Conservation (phyloP, 202 grass and related monocot genomes). For the Schoenoplectus triqueter region DNA sequence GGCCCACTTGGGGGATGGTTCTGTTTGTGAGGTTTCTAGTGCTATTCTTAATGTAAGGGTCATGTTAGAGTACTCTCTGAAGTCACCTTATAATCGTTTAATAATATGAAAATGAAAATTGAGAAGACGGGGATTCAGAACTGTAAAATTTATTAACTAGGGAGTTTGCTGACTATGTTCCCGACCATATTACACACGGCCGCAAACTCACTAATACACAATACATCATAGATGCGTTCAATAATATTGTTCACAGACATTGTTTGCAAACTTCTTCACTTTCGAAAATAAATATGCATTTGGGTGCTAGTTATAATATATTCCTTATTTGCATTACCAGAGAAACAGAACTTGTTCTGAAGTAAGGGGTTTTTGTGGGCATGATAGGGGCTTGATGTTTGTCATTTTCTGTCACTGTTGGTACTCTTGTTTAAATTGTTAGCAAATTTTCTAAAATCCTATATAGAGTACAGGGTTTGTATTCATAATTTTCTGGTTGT, state of each 20-base stretch:
- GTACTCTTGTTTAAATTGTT: not conserved
- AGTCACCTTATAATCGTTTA: not conserved
- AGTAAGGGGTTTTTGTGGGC: constrained; percentile 2
- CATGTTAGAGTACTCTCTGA: not conserved
- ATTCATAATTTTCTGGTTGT: not conserved
- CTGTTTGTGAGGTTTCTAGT: not conserved
- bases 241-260: no score
- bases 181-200: no score
- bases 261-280: no score
- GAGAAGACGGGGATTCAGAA: no score
- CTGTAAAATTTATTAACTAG: no score
- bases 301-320: not conserved
- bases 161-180: no score
- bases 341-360: not conserved
- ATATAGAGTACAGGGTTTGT: not conserved
- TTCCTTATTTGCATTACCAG: not conserved
- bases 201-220: no score
- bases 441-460: not conserved
- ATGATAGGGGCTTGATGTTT: not conserved
- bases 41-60: not conserved
- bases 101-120: no score
- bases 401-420: not conserved
- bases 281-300: not conserved
- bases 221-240: no score
- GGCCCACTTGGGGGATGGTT: not conserved